These are phyloP conservation scores for Coniosporium tulheliwenetii DNA, from an alignment of 2,329 filamentous ascomycete genomes.

Conservation along the genomic window DNA sequence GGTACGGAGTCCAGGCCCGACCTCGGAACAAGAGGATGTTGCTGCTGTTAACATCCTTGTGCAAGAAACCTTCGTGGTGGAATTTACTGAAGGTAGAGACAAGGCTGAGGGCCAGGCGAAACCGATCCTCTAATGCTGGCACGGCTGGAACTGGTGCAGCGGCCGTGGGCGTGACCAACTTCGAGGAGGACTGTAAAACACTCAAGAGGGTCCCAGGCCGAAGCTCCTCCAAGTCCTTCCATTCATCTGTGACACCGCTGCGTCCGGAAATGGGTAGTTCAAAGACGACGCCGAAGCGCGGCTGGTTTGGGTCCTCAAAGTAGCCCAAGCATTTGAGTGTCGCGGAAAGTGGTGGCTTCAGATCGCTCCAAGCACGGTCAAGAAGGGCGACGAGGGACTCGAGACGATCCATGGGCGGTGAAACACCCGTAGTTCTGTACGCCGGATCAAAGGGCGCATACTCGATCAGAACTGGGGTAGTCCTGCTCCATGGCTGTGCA, in stretches of 20 bases:
- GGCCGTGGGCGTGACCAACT: slow-evolving; percentile 24
- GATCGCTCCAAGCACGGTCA: slow-evolving; percentile 5
- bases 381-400: slow-evolving; percentile 22
- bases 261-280: slow-evolving; percentile 42
- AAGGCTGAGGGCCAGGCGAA: slow-evolving; percentile 57
- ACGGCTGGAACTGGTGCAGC: slow-evolving; percentile 23
- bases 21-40: slow-evolving; percentile 51
- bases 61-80: slow-evolving; percentile 51
- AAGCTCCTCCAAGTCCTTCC: slow-evolving; percentile 8
- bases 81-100: slow-evolving; percentile 59
- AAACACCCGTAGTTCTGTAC: slow-evolving; percentile 30
- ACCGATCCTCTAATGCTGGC: slow-evolving; percentile 60
- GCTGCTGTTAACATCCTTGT: slow-evolving; percentile 52
- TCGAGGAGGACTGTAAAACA: slow-evolving; percentile 29
- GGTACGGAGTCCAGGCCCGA: slow-evolving; percentile 27
- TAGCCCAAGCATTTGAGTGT: slow-evolving; percentile 49
- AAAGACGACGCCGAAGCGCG: slow-evolving; percentile 58
- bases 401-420: slow-evolving; percentile 28
- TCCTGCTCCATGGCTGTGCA: slow-evolving; percentile 13
- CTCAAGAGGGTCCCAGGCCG: slow-evolving; percentile 29
- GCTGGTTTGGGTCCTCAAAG: slow-evolving; percentile 57
- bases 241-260: not conserved
- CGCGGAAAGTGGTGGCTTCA: slow-evolving; percentile 12
- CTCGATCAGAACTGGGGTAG: slow-evolving; percentile 51
- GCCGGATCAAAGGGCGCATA: slow-evolving; percentile 40